Conservation (phyloP, 2,329 filamentous ascomycete genomes). For the Trichoderma sp. region DNA sequence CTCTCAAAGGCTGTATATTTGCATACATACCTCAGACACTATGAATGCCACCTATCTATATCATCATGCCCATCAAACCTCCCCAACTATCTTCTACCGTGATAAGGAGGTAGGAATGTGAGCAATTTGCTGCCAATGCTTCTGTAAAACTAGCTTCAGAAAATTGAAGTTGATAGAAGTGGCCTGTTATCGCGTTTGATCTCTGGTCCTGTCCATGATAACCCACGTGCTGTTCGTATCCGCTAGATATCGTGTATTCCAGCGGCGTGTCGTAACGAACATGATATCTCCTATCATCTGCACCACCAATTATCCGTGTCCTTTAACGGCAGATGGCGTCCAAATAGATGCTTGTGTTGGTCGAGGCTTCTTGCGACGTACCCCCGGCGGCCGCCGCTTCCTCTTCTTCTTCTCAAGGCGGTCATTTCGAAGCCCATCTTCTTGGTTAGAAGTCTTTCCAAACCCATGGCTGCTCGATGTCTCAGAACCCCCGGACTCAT, state of each 20-base stretch:
- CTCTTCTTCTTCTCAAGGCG: neutral
- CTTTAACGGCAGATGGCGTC: neutral
- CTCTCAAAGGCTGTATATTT: neutral
- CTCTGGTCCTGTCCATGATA: neutral
- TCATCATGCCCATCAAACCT: neutral
- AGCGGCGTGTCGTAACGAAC: neutral
- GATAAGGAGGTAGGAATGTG: neutral
- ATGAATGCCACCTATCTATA: neutral
- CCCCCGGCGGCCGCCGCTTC: neutral
- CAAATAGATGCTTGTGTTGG: neutral
- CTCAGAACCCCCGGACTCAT: neutral
- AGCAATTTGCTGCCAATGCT: neutral
- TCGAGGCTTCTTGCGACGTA: neutral
- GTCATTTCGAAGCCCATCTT: neutral
- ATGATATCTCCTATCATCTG: neutral
- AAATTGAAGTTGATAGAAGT: neutral
- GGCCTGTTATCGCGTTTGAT: neutral
- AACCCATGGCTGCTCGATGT: neutral
- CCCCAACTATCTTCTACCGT: neutral
- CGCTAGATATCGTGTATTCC: neutral
- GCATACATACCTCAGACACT: neutral
- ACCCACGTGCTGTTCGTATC: neutral
- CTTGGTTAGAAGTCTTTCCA: neutral
- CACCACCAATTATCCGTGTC: neutral
- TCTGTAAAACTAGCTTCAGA: neutral